A percentile compares a stretch with the other conserved stretches of the same genome.
Evolutionary conservation across 805 yeast species (phyloP).

Genomic region (Cyberlindnera americana): DNA sequence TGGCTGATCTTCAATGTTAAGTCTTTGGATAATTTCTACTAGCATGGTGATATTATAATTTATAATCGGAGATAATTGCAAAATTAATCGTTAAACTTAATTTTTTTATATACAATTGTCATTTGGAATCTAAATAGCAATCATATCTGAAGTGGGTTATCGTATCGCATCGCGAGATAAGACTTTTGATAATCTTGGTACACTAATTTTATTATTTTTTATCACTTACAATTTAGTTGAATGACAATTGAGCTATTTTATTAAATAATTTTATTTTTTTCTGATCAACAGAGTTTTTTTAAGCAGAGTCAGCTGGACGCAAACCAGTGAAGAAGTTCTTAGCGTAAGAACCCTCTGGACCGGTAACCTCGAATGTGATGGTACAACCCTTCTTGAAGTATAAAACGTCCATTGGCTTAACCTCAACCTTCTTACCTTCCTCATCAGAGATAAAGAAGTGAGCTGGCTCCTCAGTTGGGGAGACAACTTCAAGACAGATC

Average conservation of each 20-base stretch:
- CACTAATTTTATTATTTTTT: no score
- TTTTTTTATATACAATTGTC: no score
- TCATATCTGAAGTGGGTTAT: no score
- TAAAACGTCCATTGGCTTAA: constrained; percentile 62
- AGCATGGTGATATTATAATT: no score
- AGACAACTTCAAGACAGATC: constrained; percentile 41
- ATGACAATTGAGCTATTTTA: no score
- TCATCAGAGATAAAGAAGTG: constrained; percentile 56
- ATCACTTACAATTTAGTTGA: no score
- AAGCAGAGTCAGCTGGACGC: constrained; percentile 43
- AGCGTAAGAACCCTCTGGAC: constrained; percentile 44
- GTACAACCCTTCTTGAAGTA: constrained; percentile 67
- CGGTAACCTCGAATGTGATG: constrained; percentile 59
- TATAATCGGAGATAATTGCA: no score
- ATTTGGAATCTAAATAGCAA: no score
- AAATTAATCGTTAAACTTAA: no score
- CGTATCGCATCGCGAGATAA: no score
- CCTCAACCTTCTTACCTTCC: constrained; percentile 56
- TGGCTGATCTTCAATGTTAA: background rate
- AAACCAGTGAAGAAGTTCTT: constrained; percentile 61
- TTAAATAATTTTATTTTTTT: constrained; percentile 1
- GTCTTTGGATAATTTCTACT: no score
- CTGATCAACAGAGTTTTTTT: constrained; percentile 12
- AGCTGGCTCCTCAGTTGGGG: constrained; percentile 58
- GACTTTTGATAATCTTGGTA: no score